Conservation (phyloP, 2,329 filamentous ascomycete species). For the Arthrobotrys sphaeroides region DNA sequence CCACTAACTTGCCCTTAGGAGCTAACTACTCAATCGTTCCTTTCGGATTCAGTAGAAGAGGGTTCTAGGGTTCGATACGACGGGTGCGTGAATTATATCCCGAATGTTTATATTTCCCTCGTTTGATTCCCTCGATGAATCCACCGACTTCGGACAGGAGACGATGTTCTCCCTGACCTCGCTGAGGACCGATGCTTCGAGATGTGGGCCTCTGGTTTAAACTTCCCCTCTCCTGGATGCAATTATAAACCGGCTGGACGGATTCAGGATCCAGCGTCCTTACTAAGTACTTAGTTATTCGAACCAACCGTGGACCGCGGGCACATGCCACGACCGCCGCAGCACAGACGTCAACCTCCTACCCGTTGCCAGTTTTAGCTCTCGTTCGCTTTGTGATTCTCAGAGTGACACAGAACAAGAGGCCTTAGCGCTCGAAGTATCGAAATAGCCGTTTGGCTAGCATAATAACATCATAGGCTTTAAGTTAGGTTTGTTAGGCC, state of each 20-base stretch:
- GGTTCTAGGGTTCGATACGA: background rate
- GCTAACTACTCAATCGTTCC: background rate
- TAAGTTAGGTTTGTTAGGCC: too few species aligned
- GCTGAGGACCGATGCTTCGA: too few species aligned
- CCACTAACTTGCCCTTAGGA: too few species aligned
- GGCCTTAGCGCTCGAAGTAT: conserved; percentile 30
- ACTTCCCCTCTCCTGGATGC: background rate
- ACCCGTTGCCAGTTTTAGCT: conserved; percentile 33
- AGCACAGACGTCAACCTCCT: conserved; percentile 33
- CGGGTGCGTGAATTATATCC: conserved; percentile 5
- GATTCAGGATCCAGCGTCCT: too few species aligned
- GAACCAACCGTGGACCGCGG: background rate
- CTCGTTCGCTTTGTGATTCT: conserved; percentile 8
- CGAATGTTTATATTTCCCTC: background rate
- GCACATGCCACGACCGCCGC: background rate
- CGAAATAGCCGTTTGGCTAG: conserved; percentile 5
- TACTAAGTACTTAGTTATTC: too few species aligned
- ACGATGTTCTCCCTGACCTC: too few species aligned
- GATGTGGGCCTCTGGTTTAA: too few species aligned
- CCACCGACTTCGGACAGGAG: conserved; percentile 1
- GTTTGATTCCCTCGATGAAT: background rate
- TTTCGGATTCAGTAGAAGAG: background rate
- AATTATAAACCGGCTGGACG: too few species aligned
- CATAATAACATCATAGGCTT: background rate
- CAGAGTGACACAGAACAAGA: conserved; percentile 8